These are phyloP conservation scores for Lactarius indigo DNA, from an alignment of 768 basidiomycete species.

Conservation along the genomic window DNA sequence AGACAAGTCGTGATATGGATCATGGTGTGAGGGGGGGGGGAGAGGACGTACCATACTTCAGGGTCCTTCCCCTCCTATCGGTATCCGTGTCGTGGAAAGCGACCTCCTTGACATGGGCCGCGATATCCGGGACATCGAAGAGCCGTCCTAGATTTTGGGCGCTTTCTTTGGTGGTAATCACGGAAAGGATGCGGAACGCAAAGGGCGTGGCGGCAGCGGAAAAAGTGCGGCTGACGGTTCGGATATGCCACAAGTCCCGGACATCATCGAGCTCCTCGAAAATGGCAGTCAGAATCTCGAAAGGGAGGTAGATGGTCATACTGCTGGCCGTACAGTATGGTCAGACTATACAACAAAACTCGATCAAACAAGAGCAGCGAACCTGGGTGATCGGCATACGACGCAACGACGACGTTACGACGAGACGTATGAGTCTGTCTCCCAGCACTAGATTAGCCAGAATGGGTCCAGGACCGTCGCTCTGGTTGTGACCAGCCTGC, in stretches of 20 bases:
- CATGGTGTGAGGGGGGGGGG: background rate
- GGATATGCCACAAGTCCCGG: background rate
- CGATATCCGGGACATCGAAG: background rate
- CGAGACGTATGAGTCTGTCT: too few relatives aligned
- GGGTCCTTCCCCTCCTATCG: background rate
- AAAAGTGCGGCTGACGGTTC: background rate
- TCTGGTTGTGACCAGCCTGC: too few relatives aligned
- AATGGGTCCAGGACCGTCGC: too few relatives aligned
- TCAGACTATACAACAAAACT: background rate
- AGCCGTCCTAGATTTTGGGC: background rate
- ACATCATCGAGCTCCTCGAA: background rate
- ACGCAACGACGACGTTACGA: too few relatives aligned
- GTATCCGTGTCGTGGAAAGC: background rate
- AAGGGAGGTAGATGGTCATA: background rate
- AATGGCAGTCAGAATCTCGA: background rate
- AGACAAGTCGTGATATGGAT: background rate
- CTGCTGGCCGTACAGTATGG: background rate
- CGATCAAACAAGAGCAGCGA: too few relatives aligned
- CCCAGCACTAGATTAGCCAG: too few relatives aligned
- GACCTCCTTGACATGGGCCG: background rate
- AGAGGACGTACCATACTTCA: background rate
- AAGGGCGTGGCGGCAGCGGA: background rate
- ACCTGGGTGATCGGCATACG: too few relatives aligned
- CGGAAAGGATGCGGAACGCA: slow-evolving; percentile 7
- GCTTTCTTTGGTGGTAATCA: background rate